These are phyloP conservation scores for Dalechampia spathulata DNA, from an alignment of 441 rosid genomes.

Conservation along the genomic window DNA sequence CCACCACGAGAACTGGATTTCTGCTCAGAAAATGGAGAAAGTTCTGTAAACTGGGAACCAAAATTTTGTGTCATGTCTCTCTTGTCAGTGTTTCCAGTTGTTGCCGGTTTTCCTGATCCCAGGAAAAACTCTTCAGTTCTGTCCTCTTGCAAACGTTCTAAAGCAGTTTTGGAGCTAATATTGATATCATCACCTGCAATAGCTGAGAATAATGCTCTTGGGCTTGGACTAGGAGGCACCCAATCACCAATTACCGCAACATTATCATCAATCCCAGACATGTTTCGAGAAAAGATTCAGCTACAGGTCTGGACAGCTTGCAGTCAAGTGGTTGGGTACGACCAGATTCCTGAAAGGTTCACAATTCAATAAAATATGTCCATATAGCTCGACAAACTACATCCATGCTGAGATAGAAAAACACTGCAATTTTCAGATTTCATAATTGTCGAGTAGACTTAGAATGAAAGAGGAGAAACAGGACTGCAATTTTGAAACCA, in stretches of 20 bases:
- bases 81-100: conserved; percentile 22
- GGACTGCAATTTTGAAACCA: not conserved
- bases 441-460: not conserved
- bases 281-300: conserved; percentile 24
- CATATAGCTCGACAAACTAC: not conserved
- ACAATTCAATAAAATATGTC: conserved; percentile 13
- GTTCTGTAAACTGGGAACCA: conserved; percentile 23
- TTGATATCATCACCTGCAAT: conserved; percentile 41
- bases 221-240: conserved; percentile 71
- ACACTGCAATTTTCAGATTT: not conserved
- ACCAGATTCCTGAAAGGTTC: conserved; percentile 29
- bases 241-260: conserved; percentile 72
- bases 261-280: conserved; percentile 75
- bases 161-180: conserved; percentile 33
- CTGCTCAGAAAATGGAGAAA: conserved; percentile 33
- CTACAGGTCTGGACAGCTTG: conserved; percentile 18
- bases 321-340: conserved; percentile 15
- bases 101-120: conserved; percentile 32
- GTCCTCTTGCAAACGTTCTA: conserved; percentile 28
- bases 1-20: conserved; percentile 39
- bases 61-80: conserved; percentile 19
- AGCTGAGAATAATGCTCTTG: conserved; percentile 46
- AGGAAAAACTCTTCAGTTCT: conserved; percentile 34
- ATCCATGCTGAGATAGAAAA: not conserved
- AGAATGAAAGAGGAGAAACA: not conserved